Evolutionary conservation across 2,329 filamentous ascomycete species (phyloP).

Genomic region (Paramyrothecium sp.): DNA sequence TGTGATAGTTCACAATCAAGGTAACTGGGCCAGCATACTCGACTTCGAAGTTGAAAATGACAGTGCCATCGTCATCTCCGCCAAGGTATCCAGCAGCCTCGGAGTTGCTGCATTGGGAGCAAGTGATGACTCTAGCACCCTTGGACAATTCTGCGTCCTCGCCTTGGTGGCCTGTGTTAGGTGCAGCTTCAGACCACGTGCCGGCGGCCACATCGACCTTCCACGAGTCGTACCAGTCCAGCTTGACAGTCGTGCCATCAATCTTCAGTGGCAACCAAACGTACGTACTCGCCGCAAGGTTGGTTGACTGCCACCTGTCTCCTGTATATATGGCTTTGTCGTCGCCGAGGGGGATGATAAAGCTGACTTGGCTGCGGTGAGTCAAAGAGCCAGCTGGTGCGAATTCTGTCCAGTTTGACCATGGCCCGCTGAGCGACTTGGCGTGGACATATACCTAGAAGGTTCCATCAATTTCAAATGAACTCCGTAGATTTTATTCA

Average conservation of each 20-base stretch:
- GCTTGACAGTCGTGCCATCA: conserved; percentile 47
- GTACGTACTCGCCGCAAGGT: conserved; percentile 61
- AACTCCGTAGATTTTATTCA: too few relatives aligned
- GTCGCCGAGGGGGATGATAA: conserved; percentile 45
- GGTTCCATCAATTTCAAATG: too few relatives aligned
- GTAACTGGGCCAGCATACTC: conserved; percentile 45
- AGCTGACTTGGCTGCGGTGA: conserved; percentile 20
- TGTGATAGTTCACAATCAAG: conserved; percentile 53
- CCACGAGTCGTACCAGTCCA: conserved; percentile 56
- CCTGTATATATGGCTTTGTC: conserved; percentile 58
- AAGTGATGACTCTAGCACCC: conserved; percentile 44
- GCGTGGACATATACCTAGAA: conserved; percentile 53
- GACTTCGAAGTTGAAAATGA: conserved; percentile 45
- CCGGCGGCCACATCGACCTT: conserved; percentile 41
- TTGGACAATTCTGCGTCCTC: conserved; percentile 44
- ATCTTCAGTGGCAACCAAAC: conserved; percentile 62
- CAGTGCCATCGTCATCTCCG: conserved; percentile 40
- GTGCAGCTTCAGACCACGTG: conserved; percentile 40
- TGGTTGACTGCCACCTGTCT: conserved; percentile 62
- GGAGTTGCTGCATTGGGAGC: conserved; percentile 49
- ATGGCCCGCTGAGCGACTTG: conserved; percentile 55
- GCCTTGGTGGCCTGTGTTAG: conserved; percentile 48
- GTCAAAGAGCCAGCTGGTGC: conserved; percentile 32
- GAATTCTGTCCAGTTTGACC: conserved; percentile 60
- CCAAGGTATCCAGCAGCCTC: conserved; percentile 55